Evolutionary conservation across 1,284 basidiomycete genomes (phyloP).

Genomic region (Rhodotorula sp.): DNA sequence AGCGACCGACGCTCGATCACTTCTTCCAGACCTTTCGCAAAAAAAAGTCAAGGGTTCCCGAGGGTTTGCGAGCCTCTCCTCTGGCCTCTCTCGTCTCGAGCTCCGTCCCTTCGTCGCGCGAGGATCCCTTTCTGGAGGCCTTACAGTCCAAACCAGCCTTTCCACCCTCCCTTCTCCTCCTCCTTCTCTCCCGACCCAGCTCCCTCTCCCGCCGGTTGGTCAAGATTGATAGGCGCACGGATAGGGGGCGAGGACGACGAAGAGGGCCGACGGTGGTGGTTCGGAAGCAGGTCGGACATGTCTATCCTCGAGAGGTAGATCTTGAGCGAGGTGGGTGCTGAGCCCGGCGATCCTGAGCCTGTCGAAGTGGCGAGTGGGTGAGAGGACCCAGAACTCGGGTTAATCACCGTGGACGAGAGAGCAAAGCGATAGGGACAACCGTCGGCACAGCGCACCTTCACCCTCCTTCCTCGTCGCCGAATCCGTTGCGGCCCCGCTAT

Average conservation of each 20-base stretch:
- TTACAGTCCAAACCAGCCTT: not conserved
- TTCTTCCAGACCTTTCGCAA: too few relatives aligned
- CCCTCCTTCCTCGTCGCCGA: not conserved
- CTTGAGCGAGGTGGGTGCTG: conserved; percentile 16
- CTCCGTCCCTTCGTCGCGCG: not conserved
- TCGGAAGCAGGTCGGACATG: conserved; percentile 27
- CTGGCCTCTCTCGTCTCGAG: not conserved
- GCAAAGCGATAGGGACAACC: not conserved
- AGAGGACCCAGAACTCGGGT: too few relatives aligned
- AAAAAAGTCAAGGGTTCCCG: too few relatives aligned
- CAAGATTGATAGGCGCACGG: conserved; percentile 30
- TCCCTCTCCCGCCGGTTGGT: not conserved
- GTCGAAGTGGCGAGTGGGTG: too few relatives aligned
- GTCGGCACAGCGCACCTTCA: not conserved
- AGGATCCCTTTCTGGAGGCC: not conserved
- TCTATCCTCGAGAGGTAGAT: conserved; percentile 35
- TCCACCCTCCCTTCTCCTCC: not conserved
- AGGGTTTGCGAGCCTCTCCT: not conserved
- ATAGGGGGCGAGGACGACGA: conserved; percentile 4
- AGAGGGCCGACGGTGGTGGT: not conserved
- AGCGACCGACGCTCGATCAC: too few relatives aligned
- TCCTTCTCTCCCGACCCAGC: not conserved
- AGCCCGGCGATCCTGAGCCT: conserved; percentile 2
- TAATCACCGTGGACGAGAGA: not conserved
- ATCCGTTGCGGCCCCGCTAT: not conserved